Base-by-base conservation (phyloP, 108 stramenopile genomes). In the Nitzschia inconspicua region DNA sequence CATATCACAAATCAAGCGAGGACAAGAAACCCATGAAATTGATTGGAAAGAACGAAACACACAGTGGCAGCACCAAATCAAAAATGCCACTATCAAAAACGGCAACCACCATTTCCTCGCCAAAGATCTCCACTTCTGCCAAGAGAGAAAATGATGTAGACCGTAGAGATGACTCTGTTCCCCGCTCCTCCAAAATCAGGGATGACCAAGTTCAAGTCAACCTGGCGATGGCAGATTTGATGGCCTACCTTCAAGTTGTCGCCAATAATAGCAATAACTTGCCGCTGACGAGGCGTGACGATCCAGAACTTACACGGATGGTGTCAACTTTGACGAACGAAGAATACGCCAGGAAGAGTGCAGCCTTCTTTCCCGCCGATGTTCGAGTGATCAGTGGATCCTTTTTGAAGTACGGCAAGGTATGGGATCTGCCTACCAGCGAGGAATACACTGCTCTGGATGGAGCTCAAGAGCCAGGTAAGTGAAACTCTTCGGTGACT, bases 191-290 rank as follows among this genome's bases (percentile, higher is more conserved):
- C 25, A 47, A 46, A 26, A 69, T 80, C 34, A 42, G 48, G 2
- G 86, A 91, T 50, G 81, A 86, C 1, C 66, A 79, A 54, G 72
- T 86, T 37, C 60, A 75, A 25, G 72, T 82, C 16, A 85, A 87
- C 44, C 61, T 88, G 4, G 79, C 82, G 59, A 89, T 89, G 91
- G 82, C 85, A 18, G 91, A 93, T 53, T 68, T 89, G 1, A 89
- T 93, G 86, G 88, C 84, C 0, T 93, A 93, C 63, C 80, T 93
- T 7, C 87, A 93, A 56, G 73, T 88, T 23, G 88, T 93, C 48
- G 91, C 87, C 19, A 83, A 87, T 56, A 86, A 93, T 58, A 77
- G 76, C 27, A 77, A 80, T 32, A 89, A 93, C 42, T 39, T 93
- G 26, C 91, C 91, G 9, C 42, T 89, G 46, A 88, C 91, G 7